phyloP scores from a whole-genome alignment of 495 filamentous ascomycete genomes.

The Penicillium subrubescens region DNA sequence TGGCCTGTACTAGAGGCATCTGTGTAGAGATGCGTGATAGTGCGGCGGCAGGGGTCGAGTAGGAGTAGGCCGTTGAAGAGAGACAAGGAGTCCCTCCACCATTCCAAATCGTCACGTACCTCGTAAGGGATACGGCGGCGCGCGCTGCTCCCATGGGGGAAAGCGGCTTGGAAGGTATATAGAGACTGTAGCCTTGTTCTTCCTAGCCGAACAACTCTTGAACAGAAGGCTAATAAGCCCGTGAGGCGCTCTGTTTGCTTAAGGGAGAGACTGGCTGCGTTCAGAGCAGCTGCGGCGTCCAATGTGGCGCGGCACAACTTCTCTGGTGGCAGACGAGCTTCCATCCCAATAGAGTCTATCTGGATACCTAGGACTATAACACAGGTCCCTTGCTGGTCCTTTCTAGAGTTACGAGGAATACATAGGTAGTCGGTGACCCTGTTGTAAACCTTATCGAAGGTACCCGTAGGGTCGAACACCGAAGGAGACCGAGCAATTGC shows the following conservation, averaged over 20 bases:
- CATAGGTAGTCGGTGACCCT: neutral
- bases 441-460: neutral
- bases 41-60: conserved; percentile 4
- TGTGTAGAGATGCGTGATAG: conserved; percentile 7
- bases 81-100: conserved; percentile 4
- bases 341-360: neutral
- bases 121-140: conserved; percentile 4
- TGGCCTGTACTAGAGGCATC: neutral
- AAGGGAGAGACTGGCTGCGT: neutral
- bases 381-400: neutral
- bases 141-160: neutral
- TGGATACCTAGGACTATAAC: neutral
- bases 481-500: neutral
- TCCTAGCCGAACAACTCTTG: neutral
- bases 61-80: conserved; percentile 4
- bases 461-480: neutral
- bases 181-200: conserved; percentile 1
- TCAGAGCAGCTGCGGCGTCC: neutral
- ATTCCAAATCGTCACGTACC: conserved; percentile 2
- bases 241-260: neutral
- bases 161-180: conserved; percentile 2
- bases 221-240: neutral
- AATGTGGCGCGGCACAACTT: conserved; percentile 1
- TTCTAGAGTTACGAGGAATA: neutral
- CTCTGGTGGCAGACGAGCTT: neutral